Base-by-base conservation (phyloP, 192 early-diverging fungal species). In the Podila clonocystis region DNA sequence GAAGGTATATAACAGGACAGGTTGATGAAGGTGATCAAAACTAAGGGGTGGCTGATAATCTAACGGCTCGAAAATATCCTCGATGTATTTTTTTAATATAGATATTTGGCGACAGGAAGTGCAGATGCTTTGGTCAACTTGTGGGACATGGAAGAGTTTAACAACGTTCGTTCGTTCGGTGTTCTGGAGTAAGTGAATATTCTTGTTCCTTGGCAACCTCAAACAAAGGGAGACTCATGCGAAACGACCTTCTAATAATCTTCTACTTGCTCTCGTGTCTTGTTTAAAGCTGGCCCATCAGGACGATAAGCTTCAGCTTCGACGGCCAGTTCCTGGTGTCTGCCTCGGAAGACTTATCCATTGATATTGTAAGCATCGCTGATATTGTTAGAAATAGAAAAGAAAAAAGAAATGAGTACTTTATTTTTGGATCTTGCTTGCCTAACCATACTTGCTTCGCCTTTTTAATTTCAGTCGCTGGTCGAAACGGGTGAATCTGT, bases 101-200 rank as follows among this genome's bases (percentile, higher is more conserved):
- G 90, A 84, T 96, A 95, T 77, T 79, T 96, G 62, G 94, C 94
- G 4, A 91, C 92, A 9, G 95, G 95, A 17, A 87, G 89, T 49
- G 92, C 92, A 12, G 95, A 96, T 78, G 91, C 94, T 13, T 50
- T 93, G 4, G 91, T 94, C 7, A 86, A 86, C 49, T 72, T 96
- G 0, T 96, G 94, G 94, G 95, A 96, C 80, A 33, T 92, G 36
- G 88, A 91, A 9, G 85, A 89, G 0, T 86, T 87, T 62, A 68
- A 85, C 2, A 91, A 93, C 70, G 49, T 94, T 28, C 82, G 92
- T 17, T 89, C 93, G 11, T 91, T 94, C 77, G 87, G 84, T 29
- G 84, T 87, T 57, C 83, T 94, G 6, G 88, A 91, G 91, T 94
- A 85, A 65, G 82, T 85, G 12, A 41, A 29, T n/a, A 17, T 31